A percentile compares a stretch with the other conserved stretches of the same genome.
Evolutionary conservation across 345 rosid species (phyloP).

Genomic region (Murraya koenigii): DNA sequence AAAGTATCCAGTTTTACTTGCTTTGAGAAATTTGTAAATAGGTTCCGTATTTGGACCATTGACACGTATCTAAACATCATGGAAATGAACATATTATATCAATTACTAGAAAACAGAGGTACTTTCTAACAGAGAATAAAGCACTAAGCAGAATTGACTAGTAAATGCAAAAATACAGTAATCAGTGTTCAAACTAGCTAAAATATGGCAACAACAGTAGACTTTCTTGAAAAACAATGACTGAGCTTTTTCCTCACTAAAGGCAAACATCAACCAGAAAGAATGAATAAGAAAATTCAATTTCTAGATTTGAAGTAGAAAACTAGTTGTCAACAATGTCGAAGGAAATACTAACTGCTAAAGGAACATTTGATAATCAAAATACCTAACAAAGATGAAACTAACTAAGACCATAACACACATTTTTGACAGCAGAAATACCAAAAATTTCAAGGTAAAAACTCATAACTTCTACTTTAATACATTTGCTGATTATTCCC

Average conservation of each 20-base stretch:
- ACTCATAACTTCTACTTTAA: neutral
- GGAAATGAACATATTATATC: neutral
- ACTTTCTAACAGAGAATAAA: neutral
- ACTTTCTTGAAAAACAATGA: neutral
- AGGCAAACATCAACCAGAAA: neutral
- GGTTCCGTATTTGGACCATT: conserved; percentile 77
- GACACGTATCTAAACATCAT: conserved; percentile 53
- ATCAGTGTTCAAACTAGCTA: neutral
- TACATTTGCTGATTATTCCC: neutral
- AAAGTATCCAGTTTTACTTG: conserved; percentile 45
- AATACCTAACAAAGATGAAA: neutral
- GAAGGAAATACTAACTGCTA: neutral
- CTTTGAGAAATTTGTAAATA: conserved; percentile 72
- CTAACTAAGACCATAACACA: neutral
- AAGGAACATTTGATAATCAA: neutral
- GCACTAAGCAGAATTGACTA: neutral
- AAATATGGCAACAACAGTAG: neutral
- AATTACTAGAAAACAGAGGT: neutral
- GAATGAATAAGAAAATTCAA: neutral
- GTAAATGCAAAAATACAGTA: neutral
- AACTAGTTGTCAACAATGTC: neutral
- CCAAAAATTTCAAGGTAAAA: neutral
- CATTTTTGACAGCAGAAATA: neutral
- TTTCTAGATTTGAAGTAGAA: too few species aligned
- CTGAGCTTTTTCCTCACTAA: neutral